Evolutionary conservation across 352 stramenopile species (phyloP), one percentile per base, ranked within the genome.

Genomic region (Pythium rhizo-oryzae): DNA sequence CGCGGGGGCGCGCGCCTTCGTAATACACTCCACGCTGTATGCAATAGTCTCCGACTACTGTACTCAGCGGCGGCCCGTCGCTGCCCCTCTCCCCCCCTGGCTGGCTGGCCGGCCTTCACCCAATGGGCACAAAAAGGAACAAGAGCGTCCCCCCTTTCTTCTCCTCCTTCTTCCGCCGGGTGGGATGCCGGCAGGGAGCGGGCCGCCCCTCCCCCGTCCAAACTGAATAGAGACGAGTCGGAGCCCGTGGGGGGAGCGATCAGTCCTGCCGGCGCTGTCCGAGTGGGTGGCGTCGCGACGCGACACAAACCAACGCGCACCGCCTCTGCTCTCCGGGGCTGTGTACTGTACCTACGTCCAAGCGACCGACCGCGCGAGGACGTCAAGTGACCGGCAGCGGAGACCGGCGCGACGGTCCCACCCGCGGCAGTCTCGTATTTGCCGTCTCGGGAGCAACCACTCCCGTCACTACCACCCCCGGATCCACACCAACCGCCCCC

Each of bases 381-480:
- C 56, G 56, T 62, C 56, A 62, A 62, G 56, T 54, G 56, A 62
- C 56, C 56, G 25, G 43, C 44, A 19, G 28, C 18, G 28, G 19
- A 41, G 23, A 43, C 41, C 18, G 8, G 23, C 2, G n/a, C 16
- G 53, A 35, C 37, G 41, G 56, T 62, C 56, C 56, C 56, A 62
- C 56, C 28, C 39, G 24, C 56, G 28, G 35, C 41, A 62, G 41
- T 62, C 56, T 62, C 41, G 56, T 49, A 62, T 53, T 62, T 62
- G 56, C 56, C 41, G 24, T 55, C 56, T 18, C 56, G 56, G 19
- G 56, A 51, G 44, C 56, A 62, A 62, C 24, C n/a, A 33, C 24
- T 21, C 25, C 43, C 21, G 16, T 39, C 23, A 23, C 50, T 39
- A 15, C 21, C 47, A 15, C n/a, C n/a, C n/a, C n/a, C 47, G 8